Base-by-base conservation (phyloP, 495 filamentous ascomycete species). In the Trichoderma parareesei region DNA sequence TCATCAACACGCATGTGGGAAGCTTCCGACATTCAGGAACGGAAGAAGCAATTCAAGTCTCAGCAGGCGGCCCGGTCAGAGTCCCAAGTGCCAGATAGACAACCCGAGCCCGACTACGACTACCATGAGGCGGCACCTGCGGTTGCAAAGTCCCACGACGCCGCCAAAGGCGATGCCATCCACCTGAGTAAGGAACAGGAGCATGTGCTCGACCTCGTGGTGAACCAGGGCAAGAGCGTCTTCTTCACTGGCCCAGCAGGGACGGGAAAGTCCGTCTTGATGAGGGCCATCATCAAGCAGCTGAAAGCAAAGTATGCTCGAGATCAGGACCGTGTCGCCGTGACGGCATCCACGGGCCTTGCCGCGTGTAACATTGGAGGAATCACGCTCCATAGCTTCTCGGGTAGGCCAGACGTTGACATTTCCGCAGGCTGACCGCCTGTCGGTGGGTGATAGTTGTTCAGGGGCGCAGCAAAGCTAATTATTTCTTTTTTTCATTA, bases 221-320 rank as follows among this genome's bases (percentile, higher is more conserved):
- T 90, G 3, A 82, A 92, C 4, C 72, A 88, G 43, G 78, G 80
- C 41, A 89, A 92, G 71, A 97, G 94, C 69, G 93, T 97, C 4
- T 98, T 98, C 80, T 98, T 98, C 75, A 98, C 94, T 2, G 94
- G 94, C 65, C 96, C 94, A 49, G 94, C 94, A 64, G 94, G 94
- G 73, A 98, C 94, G 27, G 94, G 94, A 67, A 98, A 98, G 77
- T 98, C 94, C 0, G 94, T 98, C 3, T 79, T 98, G 60, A 89
- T 98, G 81, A 84, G 94, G 65, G 86, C 94, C 66, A 94, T 96
- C 65, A 97, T 98, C 69, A 74, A 83, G 14, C 83, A 88, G 7
- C 77, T 98, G 55, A 92, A 88, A 38, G 82, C 82, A 57, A 97
- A 92, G 71, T 88, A 88, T 73, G 78, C 71, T 16, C 79, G 81